Evolutionary conservation across 495 filamentous ascomycete species (phyloP).

Genomic region (Penicillium turbatum): DNA sequence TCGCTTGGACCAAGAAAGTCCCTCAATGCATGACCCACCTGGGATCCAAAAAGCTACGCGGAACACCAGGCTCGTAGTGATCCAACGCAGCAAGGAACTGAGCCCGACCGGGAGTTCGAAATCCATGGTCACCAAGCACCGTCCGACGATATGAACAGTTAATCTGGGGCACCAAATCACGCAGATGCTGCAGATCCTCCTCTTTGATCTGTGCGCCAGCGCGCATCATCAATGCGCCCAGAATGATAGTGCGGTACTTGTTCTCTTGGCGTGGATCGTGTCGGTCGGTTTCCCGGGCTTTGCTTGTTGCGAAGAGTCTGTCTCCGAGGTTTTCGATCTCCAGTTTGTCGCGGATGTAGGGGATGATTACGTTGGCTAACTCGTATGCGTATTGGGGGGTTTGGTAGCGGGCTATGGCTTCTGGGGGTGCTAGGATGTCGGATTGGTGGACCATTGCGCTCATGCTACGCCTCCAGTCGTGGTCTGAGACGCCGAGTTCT

Average conservation of each 20-base stretch:
- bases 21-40: neutral
- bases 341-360: slow-evolving; percentile 2
- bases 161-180: neutral
- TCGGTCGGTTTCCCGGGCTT: neutral
- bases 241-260: slow-evolving; percentile 4
- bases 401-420: neutral
- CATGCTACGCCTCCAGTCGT: neutral
- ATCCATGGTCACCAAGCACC: neutral
- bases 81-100: slow-evolving; percentile 9
- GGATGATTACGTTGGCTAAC: neutral
- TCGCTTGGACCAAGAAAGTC: neutral
- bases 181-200: slow-evolving; percentile 1
- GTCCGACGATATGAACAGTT: neutral
- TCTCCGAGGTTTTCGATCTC: neutral
- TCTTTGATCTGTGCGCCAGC: neutral
- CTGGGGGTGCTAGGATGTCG: neutral
- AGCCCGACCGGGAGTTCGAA: slow-evolving; percentile 1
- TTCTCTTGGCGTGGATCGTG: neutral
- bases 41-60: neutral
- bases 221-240: slow-evolving; percentile 3
- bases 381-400: neutral
- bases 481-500: neutral
- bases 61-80: slow-evolving; percentile 1
- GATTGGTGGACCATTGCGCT: neutral
- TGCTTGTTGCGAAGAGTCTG: neutral